Conservation (phyloP, 2,329 filamentous ascomycete species). For the Plectosphaerella sp. region DNA sequence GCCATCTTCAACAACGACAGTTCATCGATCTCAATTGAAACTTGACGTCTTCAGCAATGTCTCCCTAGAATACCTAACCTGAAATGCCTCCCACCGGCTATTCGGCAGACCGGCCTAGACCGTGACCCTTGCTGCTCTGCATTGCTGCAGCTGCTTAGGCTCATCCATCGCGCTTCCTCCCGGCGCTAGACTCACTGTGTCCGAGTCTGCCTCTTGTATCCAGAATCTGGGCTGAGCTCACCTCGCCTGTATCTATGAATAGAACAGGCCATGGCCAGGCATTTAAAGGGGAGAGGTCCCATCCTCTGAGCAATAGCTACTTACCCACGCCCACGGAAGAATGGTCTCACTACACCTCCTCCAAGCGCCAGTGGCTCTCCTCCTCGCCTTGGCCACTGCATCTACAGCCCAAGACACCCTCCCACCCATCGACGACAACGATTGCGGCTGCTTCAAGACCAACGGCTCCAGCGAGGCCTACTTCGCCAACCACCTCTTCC, state of each 20-base stretch:
- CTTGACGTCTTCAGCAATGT: too few species aligned
- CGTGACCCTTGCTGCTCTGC: too few species aligned
- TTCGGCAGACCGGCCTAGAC: too few species aligned
- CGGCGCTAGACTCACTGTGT: too few species aligned
- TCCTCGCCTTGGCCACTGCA: slow-evolving; percentile 8
- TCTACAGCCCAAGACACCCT: slow-evolving; percentile 4
- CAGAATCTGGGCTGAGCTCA: neutral
- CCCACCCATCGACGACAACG: slow-evolving; percentile 21
- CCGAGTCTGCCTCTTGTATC: too few species aligned
- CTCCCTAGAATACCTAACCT: too few species aligned
- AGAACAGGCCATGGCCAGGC: neutral
- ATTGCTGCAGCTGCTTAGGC: too few species aligned
- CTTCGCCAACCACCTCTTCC: slow-evolving; percentile 42
- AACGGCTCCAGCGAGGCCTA: slow-evolving; percentile 38
- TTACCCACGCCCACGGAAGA: neutral
- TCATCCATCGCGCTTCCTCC: too few species aligned
- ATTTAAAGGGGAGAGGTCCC: neutral
- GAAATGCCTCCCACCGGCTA: too few species aligned
- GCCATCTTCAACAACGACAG: neutral
- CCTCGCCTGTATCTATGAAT: neutral
- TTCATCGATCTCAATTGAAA: too few species aligned
- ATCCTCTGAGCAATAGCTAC: too few species aligned
- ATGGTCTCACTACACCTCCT: slow-evolving; percentile 12
- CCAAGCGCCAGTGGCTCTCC: slow-evolving; percentile 5
- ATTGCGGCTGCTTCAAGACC: slow-evolving; percentile 44